phyloP scores from a whole-genome alignment of 2,329 filamentous ascomycete genomes.

The Colletotrichum limetticola region DNA sequence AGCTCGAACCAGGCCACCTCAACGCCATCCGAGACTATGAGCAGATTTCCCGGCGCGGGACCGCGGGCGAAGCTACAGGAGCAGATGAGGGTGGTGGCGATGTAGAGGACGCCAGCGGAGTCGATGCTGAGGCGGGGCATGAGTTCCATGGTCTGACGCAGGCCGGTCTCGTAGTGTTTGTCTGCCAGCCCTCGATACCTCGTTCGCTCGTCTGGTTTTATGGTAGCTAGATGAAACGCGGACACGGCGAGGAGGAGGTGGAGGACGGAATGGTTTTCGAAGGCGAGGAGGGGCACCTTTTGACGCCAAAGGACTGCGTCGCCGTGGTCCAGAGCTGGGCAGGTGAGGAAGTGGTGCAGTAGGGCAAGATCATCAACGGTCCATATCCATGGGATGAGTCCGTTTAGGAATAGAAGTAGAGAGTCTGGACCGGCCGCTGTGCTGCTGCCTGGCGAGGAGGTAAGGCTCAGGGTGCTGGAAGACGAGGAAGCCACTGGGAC shows the following conservation, averaged over 20 bases:
- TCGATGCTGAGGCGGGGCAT: slow-evolving; percentile 22
- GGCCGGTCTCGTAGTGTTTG: slow-evolving; percentile 17
- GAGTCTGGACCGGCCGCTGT: neutral
- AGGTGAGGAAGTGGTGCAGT: slow-evolving; percentile 29
- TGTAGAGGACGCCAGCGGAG: slow-evolving; percentile 29
- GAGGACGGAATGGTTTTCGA: slow-evolving; percentile 24
- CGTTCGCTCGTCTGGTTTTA: neutral
- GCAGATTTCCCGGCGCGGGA: slow-evolving; percentile 34
- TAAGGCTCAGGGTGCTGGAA: no score
- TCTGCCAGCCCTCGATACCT: slow-evolving; percentile 28
- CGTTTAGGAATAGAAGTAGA: neutral
- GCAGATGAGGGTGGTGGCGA: slow-evolving; percentile 26
- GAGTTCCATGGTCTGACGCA: slow-evolving; percentile 27
- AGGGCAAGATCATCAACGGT: slow-evolving; percentile 27
- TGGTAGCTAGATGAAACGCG: slow-evolving; percentile 8
- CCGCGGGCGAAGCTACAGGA: slow-evolving; percentile 20
- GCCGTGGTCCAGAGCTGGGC: neutral
- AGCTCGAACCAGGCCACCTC: slow-evolving; percentile 37
- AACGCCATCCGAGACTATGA: slow-evolving; percentile 33
- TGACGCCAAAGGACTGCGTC: slow-evolving; percentile 24
- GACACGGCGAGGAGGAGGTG: slow-evolving; percentile 30
- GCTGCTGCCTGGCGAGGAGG: neutral
- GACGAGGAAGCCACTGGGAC: no score
- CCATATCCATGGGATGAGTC: slow-evolving; percentile 3
- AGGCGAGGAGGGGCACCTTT: slow-evolving; percentile 29